Percentiles rank a stretch among this genome's conserved stretches.
Evolutionary conservation across 208 protist species (phyloP).

Genomic region (Tritrichomonas musculus): DNA sequence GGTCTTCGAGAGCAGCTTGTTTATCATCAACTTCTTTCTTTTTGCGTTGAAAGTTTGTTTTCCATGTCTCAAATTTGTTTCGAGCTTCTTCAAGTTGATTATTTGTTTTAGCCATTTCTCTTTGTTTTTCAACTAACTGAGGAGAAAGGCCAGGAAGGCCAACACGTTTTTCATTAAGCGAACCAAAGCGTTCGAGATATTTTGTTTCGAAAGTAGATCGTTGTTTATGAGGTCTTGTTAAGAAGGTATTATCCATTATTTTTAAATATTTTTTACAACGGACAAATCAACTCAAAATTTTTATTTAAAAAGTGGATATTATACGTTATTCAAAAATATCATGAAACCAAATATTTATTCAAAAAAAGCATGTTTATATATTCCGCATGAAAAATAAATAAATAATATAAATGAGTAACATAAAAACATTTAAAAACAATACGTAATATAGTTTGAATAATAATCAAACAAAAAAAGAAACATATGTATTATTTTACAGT

Average conservation of each 20-base stretch:
- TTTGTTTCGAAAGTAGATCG: background rate
- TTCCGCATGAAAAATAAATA: too few relatives aligned
- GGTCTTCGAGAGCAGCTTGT: background rate
- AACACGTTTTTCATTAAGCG: background rate
- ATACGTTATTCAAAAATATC: too few relatives aligned
- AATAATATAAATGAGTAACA: too few relatives aligned
- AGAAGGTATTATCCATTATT: background rate
- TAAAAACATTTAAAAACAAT: too few relatives aligned
- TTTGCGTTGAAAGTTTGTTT: background rate
- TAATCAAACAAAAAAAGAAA: too few relatives aligned
- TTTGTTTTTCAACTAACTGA: background rate
- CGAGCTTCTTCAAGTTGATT: background rate
- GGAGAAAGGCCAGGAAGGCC: background rate
- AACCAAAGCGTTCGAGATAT: background rate
- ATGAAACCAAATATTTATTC: too few relatives aligned
- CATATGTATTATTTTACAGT: too few relatives aligned
- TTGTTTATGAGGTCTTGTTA: background rate
- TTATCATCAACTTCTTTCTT: slow-evolving; percentile 35
- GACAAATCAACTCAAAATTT: too few relatives aligned
- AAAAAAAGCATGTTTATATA: too few relatives aligned
- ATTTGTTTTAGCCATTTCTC: background rate
- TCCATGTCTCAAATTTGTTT: slow-evolving; percentile 10
- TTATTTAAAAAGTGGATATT: too few relatives aligned
- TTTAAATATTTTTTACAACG: too few relatives aligned
- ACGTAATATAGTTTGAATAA: too few relatives aligned